phyloP scores from a whole-genome alignment of 73 alveolate species.

The Paramecium pentaurelia region DNA sequence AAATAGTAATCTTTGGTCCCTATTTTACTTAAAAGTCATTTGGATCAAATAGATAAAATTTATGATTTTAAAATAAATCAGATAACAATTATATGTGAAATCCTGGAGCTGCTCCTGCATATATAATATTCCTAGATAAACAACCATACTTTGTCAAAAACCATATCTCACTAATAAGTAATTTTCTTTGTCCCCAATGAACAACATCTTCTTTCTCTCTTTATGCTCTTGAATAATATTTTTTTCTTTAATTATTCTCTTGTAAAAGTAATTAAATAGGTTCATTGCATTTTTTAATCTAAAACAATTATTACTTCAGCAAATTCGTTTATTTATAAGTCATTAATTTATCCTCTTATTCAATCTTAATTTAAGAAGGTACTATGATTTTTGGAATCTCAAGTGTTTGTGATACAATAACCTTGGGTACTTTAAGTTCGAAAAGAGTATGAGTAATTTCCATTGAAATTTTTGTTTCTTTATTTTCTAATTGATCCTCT shows the following conservation, averaged over 20 bases:
- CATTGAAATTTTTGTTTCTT: neutral
- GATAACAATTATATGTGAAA: neutral
- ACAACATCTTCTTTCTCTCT: conserved; percentile 1
- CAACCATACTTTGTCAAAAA: conserved; percentile 25
- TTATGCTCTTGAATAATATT: conserved; percentile 20
- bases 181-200: conserved; percentile 37
- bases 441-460: neutral
- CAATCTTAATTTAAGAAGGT: neutral
- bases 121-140: conserved; percentile 8
- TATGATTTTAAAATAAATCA: neutral
- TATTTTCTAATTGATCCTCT: neutral
- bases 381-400: neutral
- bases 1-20: neutral
- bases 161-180: neutral
- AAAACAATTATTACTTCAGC: neutral
- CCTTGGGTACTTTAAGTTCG: neutral
- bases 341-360: neutral
- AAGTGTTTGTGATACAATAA: neutral
- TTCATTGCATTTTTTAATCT: neutral
- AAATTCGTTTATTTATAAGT: neutral
- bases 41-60: conserved; percentile 23
- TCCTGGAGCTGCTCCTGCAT: conserved; percentile 53
- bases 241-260: neutral
- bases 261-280: neutral
- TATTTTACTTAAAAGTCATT: neutral